phyloP scores from a whole-genome alignment of 345 rosid species.

The Tarenaya hassleriana region DNA sequence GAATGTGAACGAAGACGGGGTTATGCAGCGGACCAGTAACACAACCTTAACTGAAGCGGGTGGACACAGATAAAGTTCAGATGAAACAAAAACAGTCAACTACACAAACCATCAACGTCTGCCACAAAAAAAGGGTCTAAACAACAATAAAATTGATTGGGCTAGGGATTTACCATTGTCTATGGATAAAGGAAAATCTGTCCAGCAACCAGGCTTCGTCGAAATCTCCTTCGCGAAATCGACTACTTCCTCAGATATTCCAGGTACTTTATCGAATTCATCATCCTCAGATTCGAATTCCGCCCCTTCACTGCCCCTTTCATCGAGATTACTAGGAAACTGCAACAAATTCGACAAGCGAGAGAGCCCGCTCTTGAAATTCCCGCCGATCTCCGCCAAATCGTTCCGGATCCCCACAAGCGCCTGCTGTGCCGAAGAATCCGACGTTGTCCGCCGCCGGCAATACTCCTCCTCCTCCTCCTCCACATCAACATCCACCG shows the following conservation, averaged over 20 bases:
- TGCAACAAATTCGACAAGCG: slow-evolving; percentile 36
- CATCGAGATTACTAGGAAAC: slow-evolving; percentile 26
- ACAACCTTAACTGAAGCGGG: too few species aligned
- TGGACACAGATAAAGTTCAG: too few species aligned
- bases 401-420: slow-evolving; percentile 58
- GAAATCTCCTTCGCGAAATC: slow-evolving; percentile 52
- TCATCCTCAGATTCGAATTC: not conserved
- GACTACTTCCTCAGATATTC: slow-evolving; percentile 48
- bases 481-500: slow-evolving; percentile 5
- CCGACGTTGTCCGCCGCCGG: slow-evolving; percentile 11
- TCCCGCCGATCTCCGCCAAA: slow-evolving; percentile 65
- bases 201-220: slow-evolving; percentile 50
- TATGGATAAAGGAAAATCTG: slow-evolving; percentile 50
- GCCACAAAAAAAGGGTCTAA: too few species aligned
- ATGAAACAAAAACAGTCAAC: too few species aligned
- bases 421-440: slow-evolving; percentile 28
- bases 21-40: too few species aligned
- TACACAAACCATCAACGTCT: too few species aligned
- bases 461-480: not conserved
- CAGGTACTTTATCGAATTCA: slow-evolving; percentile 31
- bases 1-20: too few species aligned
- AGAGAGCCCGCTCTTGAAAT: slow-evolving; percentile 50
- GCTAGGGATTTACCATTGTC: slow-evolving; percentile 32
- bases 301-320: slow-evolving; percentile 10
- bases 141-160: not conserved